These are phyloP conservation scores for Aristolochia californica DNA, from an alignment of 164 flowering plant genomes.

Conservation along the genomic window DNA sequence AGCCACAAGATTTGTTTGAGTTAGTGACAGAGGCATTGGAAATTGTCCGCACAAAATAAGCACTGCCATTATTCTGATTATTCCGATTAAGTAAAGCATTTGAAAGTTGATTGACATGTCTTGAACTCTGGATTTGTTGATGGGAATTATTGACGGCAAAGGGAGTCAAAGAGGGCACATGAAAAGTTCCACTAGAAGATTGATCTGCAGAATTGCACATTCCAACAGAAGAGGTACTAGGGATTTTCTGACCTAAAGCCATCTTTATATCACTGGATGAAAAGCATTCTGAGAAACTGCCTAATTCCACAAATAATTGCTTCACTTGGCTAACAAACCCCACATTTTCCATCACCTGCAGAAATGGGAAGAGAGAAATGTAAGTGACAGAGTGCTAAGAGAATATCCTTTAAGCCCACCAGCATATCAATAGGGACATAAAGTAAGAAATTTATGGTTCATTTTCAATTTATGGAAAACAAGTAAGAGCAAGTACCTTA, in stretches of 20 bases:
- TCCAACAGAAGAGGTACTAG: conserved; percentile 16
- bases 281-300: conserved; percentile 44
- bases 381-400: not conserved
- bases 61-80: conserved; percentile 9
- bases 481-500: conserved; percentile 34
- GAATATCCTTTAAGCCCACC: not conserved
- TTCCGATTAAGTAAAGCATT: conserved; percentile 12
- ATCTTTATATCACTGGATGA: conserved; percentile 25
- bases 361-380: conserved; percentile 7
- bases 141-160: conserved; percentile 10
- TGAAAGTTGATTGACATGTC: conserved; percentile 21
- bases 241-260: conserved; percentile 20
- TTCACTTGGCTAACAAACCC: conserved; percentile 58
- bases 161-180: conserved; percentile 12
- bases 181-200: conserved; percentile 9
- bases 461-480: not conserved
- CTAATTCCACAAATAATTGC: conserved; percentile 52
- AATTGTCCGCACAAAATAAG: no score
- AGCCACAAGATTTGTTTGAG: no score
- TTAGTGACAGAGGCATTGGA: no score
- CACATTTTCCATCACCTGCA: conserved; percentile 68
- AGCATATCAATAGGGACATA: not conserved
- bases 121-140: conserved; percentile 19
- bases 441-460: no score
- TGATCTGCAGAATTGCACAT: conserved; percentile 12